Conservation (phyloP, 2,329 filamentous ascomycete genomes). For the Hansfordia pulvinata region DNA sequence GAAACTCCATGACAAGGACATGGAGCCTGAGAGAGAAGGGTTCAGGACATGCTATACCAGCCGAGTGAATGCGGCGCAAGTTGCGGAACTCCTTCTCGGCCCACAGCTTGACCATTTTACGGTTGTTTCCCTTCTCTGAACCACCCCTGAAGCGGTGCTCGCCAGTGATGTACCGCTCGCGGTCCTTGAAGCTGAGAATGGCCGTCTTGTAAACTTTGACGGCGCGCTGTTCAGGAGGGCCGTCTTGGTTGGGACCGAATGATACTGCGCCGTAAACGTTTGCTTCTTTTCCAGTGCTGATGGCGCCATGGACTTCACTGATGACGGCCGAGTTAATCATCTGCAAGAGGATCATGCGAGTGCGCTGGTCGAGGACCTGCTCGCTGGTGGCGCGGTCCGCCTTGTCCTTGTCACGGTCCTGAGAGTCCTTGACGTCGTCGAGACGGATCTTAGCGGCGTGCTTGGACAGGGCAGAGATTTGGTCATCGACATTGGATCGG, state of each 20-base stretch:
- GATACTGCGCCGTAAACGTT: slow-evolving; percentile 90
- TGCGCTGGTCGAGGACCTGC: slow-evolving; percentile 86
- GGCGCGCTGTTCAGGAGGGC: slow-evolving; percentile 56
- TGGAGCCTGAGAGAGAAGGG: slow-evolving; percentile 84
- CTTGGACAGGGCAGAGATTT: slow-evolving; percentile 70
- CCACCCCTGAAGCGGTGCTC: slow-evolving; percentile 86
- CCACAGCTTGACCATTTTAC: slow-evolving; percentile 97
- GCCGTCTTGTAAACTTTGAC: slow-evolving; percentile 99
- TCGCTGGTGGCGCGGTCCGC: slow-evolving; percentile 87
- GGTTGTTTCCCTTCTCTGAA: slow-evolving; percentile 87
- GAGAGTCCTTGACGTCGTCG: slow-evolving; percentile 44
- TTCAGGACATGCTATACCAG: slow-evolving; percentile 82
- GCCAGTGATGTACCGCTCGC: slow-evolving; percentile 88
- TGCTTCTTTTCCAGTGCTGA: slow-evolving; percentile 95
- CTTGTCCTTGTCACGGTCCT: slow-evolving; percentile 63
- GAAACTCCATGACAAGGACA: slow-evolving; percentile 86
- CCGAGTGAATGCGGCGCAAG: slow-evolving; percentile 66
- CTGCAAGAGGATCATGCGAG: slow-evolving; percentile 88
- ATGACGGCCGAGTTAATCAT: slow-evolving; percentile 89
- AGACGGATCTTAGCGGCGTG: slow-evolving; percentile 80
- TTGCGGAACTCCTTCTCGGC: slow-evolving; percentile 98
- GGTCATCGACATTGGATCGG: slow-evolving; percentile 68
- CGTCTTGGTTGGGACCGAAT: slow-evolving; percentile 36
- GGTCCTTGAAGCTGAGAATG: slow-evolving; percentile 95
- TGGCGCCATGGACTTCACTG: slow-evolving; percentile 83